Evolutionary conservation across 164 flowering plant genomes (phyloP).

Genomic region (Aristolochia californica): DNA sequence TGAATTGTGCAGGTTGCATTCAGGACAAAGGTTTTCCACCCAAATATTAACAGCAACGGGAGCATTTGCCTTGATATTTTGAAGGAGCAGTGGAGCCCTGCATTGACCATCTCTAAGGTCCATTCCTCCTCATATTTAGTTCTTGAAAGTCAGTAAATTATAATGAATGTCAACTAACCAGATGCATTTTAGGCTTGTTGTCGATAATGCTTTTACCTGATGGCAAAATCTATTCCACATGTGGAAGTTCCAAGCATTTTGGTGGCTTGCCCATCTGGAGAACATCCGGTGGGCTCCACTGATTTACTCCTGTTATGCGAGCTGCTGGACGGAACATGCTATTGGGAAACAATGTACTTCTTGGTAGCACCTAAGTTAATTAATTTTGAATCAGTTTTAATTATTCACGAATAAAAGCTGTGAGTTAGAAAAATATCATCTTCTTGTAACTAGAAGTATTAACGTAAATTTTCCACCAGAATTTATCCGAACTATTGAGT

Average conservation of each 20-base stretch:
- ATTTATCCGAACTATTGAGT: too few species aligned
- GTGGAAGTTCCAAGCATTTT: background rate
- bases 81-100: slow-evolving; percentile 35
- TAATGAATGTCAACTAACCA: background rate
- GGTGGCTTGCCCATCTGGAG: background rate
- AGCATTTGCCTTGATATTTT: slow-evolving; percentile 28
- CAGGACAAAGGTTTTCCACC: slow-evolving; percentile 29
- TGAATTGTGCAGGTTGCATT: slow-evolving; percentile 22
- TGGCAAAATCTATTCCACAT: too few species aligned
- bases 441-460: too few species aligned
- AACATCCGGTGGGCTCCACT: too few species aligned
- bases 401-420: too few species aligned
- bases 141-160: background rate
- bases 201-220: too few species aligned
- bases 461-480: too few species aligned
- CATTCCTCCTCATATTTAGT: background rate
- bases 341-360: background rate
- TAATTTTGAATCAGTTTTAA: too few species aligned
- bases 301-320: background rate
- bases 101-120: slow-evolving; percentile 29
- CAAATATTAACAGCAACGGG: slow-evolving; percentile 28
- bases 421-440: too few species aligned
- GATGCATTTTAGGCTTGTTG: background rate
- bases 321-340: background rate
- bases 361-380: background rate